phyloP scores from a whole-genome alignment of 2,329 filamentous ascomycete genomes.

The Penicillium sumatraense region DNA sequence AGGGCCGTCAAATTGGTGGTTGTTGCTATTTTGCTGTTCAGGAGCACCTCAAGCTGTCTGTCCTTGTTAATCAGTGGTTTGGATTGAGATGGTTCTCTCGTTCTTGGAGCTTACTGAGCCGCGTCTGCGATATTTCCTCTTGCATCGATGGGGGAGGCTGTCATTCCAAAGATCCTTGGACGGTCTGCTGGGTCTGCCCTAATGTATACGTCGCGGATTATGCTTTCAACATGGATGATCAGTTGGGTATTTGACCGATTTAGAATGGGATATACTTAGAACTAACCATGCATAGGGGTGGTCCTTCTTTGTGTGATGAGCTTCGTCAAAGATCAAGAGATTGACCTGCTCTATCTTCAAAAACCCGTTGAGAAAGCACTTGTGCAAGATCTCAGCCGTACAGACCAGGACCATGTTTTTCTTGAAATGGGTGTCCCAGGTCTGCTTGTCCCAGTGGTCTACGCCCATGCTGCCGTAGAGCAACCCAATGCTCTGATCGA shows the following conservation, averaged over 20 bases:
- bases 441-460: constrained; percentile 63
- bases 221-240: constrained; percentile 51
- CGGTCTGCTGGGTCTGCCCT: constrained; percentile 53
- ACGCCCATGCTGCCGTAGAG: constrained; percentile 73
- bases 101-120: constrained; percentile 52
- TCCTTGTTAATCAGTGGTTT: constrained; percentile 26
- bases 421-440: constrained; percentile 62
- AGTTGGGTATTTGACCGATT: not conserved
- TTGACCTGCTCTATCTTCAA: constrained; percentile 83
- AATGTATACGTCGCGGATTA: constrained; percentile 85
- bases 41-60: constrained; percentile 70
- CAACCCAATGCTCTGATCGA: constrained; percentile 74
- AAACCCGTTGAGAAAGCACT: constrained; percentile 78
- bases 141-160: constrained; percentile 89
- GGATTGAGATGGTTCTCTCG: too few relatives aligned
- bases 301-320: constrained; percentile 92
- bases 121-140: constrained; percentile 73
- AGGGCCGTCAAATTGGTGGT: constrained; percentile 65
- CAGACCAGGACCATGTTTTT: constrained; percentile 86
- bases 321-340: constrained; percentile 92
- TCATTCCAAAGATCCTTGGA: constrained; percentile 93
- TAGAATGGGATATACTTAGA: not conserved
- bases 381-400: constrained; percentile 83
- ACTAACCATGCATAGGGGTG: constrained; percentile 77
- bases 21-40: constrained; percentile 85